phyloP scores from a whole-genome alignment of 2,329 filamentous ascomycete species.

The Gremmenia infestans region DNA sequence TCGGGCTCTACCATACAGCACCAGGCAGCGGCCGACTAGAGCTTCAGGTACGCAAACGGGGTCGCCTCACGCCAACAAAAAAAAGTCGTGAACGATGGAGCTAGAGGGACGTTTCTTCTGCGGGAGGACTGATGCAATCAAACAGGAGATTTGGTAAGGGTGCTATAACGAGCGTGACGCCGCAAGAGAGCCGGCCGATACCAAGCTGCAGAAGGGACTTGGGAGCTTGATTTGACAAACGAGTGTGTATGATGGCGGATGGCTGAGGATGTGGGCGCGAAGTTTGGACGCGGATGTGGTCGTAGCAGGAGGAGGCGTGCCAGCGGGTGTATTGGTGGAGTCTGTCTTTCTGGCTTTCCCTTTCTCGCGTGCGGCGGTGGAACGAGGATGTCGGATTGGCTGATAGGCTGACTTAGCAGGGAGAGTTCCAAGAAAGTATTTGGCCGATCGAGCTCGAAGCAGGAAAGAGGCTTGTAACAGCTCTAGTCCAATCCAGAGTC shows the following conservation, averaged over 20 bases:
- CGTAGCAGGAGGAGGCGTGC: background rate
- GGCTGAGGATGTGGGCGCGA: constrained; percentile 10
- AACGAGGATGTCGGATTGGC: background rate
- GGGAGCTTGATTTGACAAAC: constrained; percentile 18
- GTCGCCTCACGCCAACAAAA: constrained; percentile 20
- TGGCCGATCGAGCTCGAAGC: background rate
- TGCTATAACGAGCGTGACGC: constrained; percentile 29
- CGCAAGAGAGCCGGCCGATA: constrained; percentile 20
- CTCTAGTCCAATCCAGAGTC: too few species aligned
- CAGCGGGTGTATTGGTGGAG: background rate
- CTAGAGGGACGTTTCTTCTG: constrained; percentile 7
- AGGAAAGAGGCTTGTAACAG: too few species aligned
- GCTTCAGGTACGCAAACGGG: constrained; percentile 13
- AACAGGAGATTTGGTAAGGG: background rate
- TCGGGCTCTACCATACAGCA: constrained; percentile 13
- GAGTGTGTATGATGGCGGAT: constrained; percentile 21
- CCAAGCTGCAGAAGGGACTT: constrained; percentile 12
- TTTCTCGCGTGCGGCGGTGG: background rate
- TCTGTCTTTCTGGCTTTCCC: background rate
- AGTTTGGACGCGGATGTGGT: constrained; percentile 6
- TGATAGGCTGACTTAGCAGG: background rate
- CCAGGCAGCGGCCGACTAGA: constrained; percentile 1
- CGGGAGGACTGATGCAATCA: constrained; percentile 18
- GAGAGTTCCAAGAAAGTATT: background rate
- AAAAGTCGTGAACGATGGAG: constrained; percentile 15